Evolutionary conservation across 2,329 filamentous ascomycete species (phyloP).

Genomic region (Drechslerella stenobrocha): DNA sequence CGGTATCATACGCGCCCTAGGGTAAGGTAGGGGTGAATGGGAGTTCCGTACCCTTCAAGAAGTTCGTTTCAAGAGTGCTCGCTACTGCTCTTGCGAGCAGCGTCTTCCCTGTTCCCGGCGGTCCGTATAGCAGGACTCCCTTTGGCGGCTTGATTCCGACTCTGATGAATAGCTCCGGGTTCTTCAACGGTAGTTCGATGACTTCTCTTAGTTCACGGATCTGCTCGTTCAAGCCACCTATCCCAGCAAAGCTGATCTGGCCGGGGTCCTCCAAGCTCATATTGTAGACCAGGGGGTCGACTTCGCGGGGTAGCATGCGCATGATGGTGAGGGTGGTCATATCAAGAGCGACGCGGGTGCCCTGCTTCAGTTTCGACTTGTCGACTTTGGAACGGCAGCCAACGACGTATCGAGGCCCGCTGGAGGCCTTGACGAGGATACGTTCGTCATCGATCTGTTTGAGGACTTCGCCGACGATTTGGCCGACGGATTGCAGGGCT

Average conservation of each 20-base stretch:
- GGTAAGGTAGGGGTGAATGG: slow-evolving; percentile 9
- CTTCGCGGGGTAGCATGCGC: slow-evolving; percentile 98
- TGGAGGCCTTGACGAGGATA: slow-evolving; percentile 93
- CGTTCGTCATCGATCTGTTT: slow-evolving; percentile 98
- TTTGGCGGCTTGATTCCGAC: slow-evolving; percentile 99
- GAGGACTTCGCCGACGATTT: slow-evolving; percentile 98
- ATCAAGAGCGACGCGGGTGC: slow-evolving; percentile 92
- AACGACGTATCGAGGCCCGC: slow-evolving; percentile 94
- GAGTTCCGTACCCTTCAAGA: slow-evolving; percentile 75
- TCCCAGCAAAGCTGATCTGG: slow-evolving; percentile 95
- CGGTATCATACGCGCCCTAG: slow-evolving; percentile 6
- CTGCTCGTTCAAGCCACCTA: slow-evolving; percentile 96
- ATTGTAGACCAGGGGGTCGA: slow-evolving; percentile 98
- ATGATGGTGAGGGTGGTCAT: slow-evolving; percentile 99
- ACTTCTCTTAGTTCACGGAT: slow-evolving; percentile 96
- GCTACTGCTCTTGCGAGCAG: slow-evolving; percentile 91
- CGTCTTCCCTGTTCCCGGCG: slow-evolving; percentile 96
- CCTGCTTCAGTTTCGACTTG: slow-evolving; percentile 95
- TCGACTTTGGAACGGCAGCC: slow-evolving; percentile 98
- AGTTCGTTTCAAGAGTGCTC: slow-evolving; percentile 96
- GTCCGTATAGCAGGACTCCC: slow-evolving; percentile 92
- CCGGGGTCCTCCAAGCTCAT: slow-evolving; percentile 99
- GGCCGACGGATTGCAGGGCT: slow-evolving; percentile 95
- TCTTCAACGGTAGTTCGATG: slow-evolving; percentile 96
- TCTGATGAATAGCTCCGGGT: slow-evolving; percentile 93